Evolutionary conservation across 805 yeast species (phyloP).

Genomic region (Wickerhamomyces rabaulensis): DNA sequence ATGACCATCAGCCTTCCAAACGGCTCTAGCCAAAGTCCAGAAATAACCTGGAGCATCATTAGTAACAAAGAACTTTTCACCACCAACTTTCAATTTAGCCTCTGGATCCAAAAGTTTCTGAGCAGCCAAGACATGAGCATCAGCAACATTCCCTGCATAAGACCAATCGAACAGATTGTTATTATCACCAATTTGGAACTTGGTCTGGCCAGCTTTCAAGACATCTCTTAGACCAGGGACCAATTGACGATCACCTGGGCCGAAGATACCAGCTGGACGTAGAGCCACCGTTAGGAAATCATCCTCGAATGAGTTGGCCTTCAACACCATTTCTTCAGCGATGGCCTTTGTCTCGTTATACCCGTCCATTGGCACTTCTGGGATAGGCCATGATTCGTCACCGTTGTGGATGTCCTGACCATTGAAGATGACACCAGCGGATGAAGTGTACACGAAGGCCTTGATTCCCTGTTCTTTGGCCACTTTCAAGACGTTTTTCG

Average conservation of each 20-base stretch:
- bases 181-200: conserved; percentile 92
- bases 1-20: conserved; percentile 95
- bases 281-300: conserved; percentile 74
- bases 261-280: conserved; percentile 97
- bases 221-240: conserved; percentile 89
- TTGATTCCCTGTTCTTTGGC: conserved; percentile 44
- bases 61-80: conserved; percentile 85
- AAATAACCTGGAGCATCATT: conserved; percentile 94
- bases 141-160: conserved; percentile 97
- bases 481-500: conserved; percentile 63
- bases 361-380: conserved; percentile 90
- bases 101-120: conserved; percentile 53
- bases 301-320: conserved; percentile 55
- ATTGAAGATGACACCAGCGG: conserved; percentile 95
- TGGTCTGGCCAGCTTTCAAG: conserved; percentile 78
- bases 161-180: conserved; percentile 94
- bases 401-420: conserved; percentile 93
- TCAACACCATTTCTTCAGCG: conserved; percentile 79
- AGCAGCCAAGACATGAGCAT: conserved; percentile 92
- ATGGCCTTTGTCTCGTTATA: conserved; percentile 92
- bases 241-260: conserved; percentile 96
- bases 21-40: conserved; percentile 95
- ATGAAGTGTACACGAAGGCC: conserved; percentile 88
- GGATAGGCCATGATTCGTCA: conserved; percentile 92
- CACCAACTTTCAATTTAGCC: conserved; percentile 50